Evolutionary conservation across 106 monocot species (phyloP), one percentile per base, ranked within the genome.

Genomic region (Dendrobium officinale): DNA sequence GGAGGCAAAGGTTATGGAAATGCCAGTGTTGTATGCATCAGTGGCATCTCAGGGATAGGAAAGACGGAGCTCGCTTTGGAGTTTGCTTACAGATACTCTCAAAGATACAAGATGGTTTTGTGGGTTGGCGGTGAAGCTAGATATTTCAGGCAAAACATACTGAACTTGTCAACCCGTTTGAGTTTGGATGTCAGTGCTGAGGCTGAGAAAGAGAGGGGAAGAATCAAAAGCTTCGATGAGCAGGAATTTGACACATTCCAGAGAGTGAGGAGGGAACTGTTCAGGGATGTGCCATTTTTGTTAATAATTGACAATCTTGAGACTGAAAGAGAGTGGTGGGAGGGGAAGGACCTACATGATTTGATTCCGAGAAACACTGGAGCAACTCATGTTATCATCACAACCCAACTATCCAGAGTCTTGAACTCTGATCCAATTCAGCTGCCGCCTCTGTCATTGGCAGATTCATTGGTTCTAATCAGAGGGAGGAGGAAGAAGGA

Each of bases 121-220:
- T 96, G 96, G 96, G 84, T 93, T n/a, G 93, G 92, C 13, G 96
- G 96, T 33, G 96, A 93, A 68, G 88, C 91, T 43, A 85, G 90
- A 68, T 92, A 85, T 77, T 90, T 96, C 41, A 68, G 96, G 80
- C 96, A 96, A 67, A 96, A 92, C 80, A 82, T 92, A 24, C 74
- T 96, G 80, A 93, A 93, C 79, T 78, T 96, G 49, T 89, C 96
- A 20, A 73, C 82, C 42, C 85, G 78, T 79, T 85, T 96, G 77
- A 86, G 87, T 18, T 55, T 96, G 80, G 96, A 96, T 66, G 90
- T 93, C 40, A 96, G 93, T 41, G 93, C 91, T 1, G 96, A 96
- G 79, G 82, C 84, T 0, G 96, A 96, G 85, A 93, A 87, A 68
- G 96, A 96, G 43, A 82, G 93, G 26, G 92, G 96, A 2, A 86